A percentile compares a stretch with the other conserved stretches of the same genome.
These are phyloP conservation scores for Nicotiana obtusifolia DNA, from an alignment of 257 asterid species.

Conservation along the genomic window DNA sequence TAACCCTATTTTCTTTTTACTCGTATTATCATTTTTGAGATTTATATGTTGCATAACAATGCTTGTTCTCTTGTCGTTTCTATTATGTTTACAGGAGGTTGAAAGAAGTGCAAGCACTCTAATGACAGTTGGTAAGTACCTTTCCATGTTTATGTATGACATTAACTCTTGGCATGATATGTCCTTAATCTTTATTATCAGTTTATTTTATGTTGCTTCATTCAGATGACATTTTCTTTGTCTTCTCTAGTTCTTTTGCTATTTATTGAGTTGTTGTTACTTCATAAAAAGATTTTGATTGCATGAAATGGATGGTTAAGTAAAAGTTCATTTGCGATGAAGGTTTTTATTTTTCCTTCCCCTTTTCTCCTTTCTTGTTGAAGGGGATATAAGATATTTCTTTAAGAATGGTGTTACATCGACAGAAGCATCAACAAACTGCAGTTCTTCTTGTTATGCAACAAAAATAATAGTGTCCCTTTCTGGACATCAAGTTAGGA, in stretches of 20 bases:
- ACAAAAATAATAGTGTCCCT: background rate
- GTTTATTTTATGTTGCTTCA: background rate
- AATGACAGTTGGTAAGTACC: constrained; percentile 69
- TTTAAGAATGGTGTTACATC: background rate
- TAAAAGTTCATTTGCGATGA: background rate
- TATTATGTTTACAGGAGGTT: constrained; percentile 54
- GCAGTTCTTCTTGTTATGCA: background rate
- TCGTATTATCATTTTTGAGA: background rate
- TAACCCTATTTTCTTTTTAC: background rate
- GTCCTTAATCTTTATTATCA: background rate
- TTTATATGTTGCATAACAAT: background rate
- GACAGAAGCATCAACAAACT: background rate
- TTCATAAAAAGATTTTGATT: background rate
- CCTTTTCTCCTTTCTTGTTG: background rate
- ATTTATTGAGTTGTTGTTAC: background rate
- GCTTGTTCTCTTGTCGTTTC: constrained; percentile 12
- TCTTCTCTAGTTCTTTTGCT: background rate
- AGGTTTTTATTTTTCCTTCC: background rate
- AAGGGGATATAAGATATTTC: background rate
- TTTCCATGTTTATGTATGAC: constrained; percentile 9
- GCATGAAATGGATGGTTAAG: background rate
- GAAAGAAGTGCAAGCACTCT: constrained; percentile 83
- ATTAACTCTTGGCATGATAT: background rate
- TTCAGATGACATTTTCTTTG: background rate
- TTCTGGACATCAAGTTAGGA: background rate